Evolutionary conservation across 1,284 basidiomycete species (phyloP).

Genomic region (Golubevia pallescens): DNA sequence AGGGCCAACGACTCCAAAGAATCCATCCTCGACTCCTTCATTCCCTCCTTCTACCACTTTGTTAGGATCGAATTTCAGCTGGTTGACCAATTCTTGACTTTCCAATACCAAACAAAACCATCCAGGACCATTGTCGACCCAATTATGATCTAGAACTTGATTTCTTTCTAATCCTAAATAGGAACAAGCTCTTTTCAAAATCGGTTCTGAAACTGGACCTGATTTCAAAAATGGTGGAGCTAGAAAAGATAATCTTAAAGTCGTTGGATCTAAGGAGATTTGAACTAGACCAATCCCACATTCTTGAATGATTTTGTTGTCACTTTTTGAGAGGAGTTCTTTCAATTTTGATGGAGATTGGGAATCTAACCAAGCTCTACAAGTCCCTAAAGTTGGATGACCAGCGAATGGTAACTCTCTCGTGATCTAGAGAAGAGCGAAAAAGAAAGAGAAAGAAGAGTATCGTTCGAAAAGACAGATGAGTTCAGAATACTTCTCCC

Average conservation of each 20-base stretch:
- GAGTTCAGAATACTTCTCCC: no score
- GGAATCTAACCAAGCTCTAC: conserved; percentile 23
- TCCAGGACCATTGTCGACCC: conserved; percentile 47
- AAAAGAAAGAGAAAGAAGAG: no score
- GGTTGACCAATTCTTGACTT: conserved; percentile 19
- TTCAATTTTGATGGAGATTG: conserved; percentile 11
- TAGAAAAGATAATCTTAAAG: conserved; percentile 16
- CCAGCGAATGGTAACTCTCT: conserved; percentile 48
- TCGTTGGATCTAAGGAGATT: conserved; percentile 11
- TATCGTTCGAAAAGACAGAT: no score
- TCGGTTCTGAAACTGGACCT: conserved; percentile 20
- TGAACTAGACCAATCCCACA: conserved; percentile 37
- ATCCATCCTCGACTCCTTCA: conserved; percentile 13
- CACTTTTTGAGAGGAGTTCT: conserved; percentile 5
- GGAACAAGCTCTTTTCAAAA: conserved; percentile 14
- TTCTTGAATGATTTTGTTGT: conserved; percentile 30
- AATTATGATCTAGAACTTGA: conserved; percentile 22
- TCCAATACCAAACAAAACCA: conserved; percentile 39
- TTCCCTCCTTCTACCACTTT: conserved; percentile 2
- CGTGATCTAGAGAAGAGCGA: conserved; percentile 7
- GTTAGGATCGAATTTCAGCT: conserved; percentile 21
- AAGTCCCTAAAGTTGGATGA: conserved; percentile 48
- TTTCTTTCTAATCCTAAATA: conserved; percentile 16
- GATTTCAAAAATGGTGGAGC: conserved; percentile 30
- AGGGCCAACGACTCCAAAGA: conserved; percentile 35